These are phyloP conservation scores for Pythium oligandrum DNA, from an alignment of 352 stramenopile species.

Conservation along the genomic window DNA sequence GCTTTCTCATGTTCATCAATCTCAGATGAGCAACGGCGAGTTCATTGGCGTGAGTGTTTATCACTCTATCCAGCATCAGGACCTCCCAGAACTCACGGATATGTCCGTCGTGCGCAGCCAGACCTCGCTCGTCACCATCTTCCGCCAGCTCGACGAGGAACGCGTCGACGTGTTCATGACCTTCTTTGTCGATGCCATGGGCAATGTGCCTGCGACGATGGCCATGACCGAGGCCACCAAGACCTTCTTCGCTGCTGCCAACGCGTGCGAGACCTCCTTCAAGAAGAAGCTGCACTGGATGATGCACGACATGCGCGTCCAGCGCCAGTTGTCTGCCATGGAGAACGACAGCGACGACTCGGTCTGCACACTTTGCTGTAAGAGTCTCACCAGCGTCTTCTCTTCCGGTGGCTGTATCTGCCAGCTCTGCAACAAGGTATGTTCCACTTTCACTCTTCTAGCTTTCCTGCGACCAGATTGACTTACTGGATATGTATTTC, in stretches of 20 bases:
- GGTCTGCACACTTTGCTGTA: slow-evolving; percentile 8
- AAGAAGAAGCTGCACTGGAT: slow-evolving; percentile 46
- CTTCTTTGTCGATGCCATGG: slow-evolving; percentile 19
- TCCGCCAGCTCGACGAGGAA: slow-evolving; percentile 32
- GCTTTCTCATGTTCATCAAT: slow-evolving; percentile 4
- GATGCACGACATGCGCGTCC: slow-evolving; percentile 14
- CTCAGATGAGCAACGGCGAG: slow-evolving; percentile 22
- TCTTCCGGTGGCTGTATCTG: slow-evolving; percentile 4
- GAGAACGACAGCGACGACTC: slow-evolving; percentile 1
- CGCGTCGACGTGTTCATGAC: slow-evolving; percentile 40
- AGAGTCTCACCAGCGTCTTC: slow-evolving; percentile 6
- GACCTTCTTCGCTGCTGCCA: slow-evolving; percentile 6
- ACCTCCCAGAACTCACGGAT: slow-evolving; percentile 32
- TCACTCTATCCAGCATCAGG: slow-evolving; percentile 50
- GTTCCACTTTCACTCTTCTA: neutral
- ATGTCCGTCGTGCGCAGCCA: slow-evolving; percentile 29
- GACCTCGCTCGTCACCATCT: slow-evolving; percentile 28
- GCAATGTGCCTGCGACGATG: neutral
- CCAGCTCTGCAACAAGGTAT: slow-evolving; percentile 15
- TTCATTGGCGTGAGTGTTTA: slow-evolving; percentile 37
- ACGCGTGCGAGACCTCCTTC: slow-evolving; percentile 19
- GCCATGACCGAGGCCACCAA: slow-evolving; percentile 21
- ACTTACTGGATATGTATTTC: neutral
- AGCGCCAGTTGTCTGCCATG: neutral
- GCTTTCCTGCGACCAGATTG: neutral